Evolutionary conservation across 139 green algal species (phyloP).

Genomic region (Bryopsis sp.): DNA sequence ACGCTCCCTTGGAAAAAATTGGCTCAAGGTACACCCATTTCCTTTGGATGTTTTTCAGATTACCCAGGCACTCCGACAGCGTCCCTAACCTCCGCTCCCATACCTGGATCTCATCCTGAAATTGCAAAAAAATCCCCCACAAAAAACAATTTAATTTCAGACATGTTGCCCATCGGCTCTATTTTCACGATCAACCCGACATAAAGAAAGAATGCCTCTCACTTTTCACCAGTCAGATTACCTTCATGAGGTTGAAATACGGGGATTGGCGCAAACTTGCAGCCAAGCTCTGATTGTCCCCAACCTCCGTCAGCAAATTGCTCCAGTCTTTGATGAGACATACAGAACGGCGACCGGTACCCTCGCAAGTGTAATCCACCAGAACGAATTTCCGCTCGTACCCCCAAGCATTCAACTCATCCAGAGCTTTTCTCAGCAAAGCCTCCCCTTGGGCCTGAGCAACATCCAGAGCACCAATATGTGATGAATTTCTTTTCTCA

Average conservation of each 20-base stretch:
- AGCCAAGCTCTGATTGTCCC: conserved; percentile 69
- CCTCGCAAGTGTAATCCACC: conserved; percentile 20
- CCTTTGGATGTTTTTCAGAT: conserved; percentile 64
- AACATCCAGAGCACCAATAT: too few species aligned
- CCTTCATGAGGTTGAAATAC: conserved; percentile 62
- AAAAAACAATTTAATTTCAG: neutral
- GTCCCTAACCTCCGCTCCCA: conserved; percentile 10
- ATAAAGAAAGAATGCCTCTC: neutral
- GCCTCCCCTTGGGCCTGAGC: conserved; percentile 58
- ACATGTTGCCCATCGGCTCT: neutral
- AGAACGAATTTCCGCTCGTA: conserved; percentile 57
- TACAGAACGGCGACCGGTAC: neutral
- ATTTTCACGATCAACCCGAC: neutral
- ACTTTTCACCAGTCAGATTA: conserved; percentile 11
- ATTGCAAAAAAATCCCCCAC: neutral
- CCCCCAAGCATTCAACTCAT: conserved; percentile 72
- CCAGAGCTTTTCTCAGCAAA: conserved; percentile 61
- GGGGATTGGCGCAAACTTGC: conserved; percentile 49
- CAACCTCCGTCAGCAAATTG: conserved; percentile 65
- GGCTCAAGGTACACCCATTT: conserved; percentile 80
- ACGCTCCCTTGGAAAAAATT: conserved; percentile 64
- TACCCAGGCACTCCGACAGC: conserved; percentile 39
- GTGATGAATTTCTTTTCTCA: too few species aligned
- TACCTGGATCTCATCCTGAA: conserved; percentile 15
- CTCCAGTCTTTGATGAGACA: conserved; percentile 74